A percentile compares a stretch with the other conserved stretches of the same genome.
Conservation (phyloP, 129 eudicot species). For the Flaveria trinervia region DNA sequence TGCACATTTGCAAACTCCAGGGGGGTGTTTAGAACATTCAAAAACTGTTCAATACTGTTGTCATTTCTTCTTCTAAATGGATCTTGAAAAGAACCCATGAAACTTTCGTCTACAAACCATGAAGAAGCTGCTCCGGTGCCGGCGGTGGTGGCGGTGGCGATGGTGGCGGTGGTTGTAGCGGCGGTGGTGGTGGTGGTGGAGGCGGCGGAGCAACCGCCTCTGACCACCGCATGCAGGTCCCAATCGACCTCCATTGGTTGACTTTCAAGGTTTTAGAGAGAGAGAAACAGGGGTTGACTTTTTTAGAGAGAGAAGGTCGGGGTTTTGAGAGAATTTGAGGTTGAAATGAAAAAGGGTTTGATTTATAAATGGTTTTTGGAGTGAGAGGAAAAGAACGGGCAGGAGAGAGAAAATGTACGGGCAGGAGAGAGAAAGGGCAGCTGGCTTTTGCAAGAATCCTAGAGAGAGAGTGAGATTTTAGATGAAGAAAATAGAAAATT, state of each 20-base stretch:
- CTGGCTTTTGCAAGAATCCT: slow-evolving; percentile 42
- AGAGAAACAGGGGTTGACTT: slow-evolving; percentile 94
- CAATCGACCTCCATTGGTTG: slow-evolving; percentile 72
- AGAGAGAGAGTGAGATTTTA: slow-evolving; percentile 22
- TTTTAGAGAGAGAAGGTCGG: slow-evolving; percentile 34
- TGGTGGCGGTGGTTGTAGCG: neutral
- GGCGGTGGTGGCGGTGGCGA: slow-evolving; percentile 14
- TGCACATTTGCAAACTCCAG: slow-evolving; percentile 37
- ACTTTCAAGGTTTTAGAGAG: slow-evolving; percentile 26
- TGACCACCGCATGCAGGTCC: slow-evolving; percentile 93
- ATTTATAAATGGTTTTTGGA: slow-evolving; percentile 41
- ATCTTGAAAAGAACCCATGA: slow-evolving; percentile 48
- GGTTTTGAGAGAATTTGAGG: slow-evolving; percentile 29
- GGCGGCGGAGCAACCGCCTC: slow-evolving; percentile 72
- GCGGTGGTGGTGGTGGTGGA: slow-evolving; percentile 44
- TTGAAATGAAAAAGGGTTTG: slow-evolving; percentile 33
- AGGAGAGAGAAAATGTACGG: slow-evolving; percentile 29
- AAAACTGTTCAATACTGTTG: slow-evolving; percentile 52
- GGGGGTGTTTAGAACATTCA: slow-evolving; percentile 59
- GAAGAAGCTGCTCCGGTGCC: slow-evolving; percentile 5
- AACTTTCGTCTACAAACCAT: slow-evolving; percentile 24
- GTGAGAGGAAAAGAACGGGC: slow-evolving; percentile 31
- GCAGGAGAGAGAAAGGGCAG: slow-evolving; percentile 37
- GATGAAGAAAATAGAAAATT: no score
- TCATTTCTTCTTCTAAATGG: slow-evolving; percentile 51